These are phyloP conservation scores for Botrytis paeoniae DNA, from an alignment of 2,329 filamentous ascomycete species.

Conservation along the genomic window DNA sequence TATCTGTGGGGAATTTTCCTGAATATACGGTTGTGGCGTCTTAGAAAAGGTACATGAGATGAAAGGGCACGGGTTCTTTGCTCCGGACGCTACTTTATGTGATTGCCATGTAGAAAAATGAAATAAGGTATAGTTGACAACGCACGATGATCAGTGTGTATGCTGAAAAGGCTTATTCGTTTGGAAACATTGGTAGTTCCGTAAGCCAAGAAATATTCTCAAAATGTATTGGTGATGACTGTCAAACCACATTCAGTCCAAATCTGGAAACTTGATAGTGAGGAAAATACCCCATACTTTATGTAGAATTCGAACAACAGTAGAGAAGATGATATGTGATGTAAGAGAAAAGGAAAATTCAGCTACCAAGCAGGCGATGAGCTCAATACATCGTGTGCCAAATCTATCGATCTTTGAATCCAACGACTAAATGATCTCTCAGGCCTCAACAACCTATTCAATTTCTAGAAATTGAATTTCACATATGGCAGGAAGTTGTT, in stretches of 20 bases:
- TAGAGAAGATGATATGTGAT: background rate
- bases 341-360: background rate
- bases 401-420: background rate
- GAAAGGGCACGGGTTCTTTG: background rate
- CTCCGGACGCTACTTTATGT: background rate
- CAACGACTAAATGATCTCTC: background rate
- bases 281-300: background rate
- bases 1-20: background rate
- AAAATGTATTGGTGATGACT: background rate
- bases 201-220: background rate
- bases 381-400: background rate
- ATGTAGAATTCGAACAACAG: too few relatives aligned
- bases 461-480: background rate
- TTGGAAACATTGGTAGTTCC: background rate
- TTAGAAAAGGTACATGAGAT: constrained; percentile 1
- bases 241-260: background rate
- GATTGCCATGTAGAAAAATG: background rate
- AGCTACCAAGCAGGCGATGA: background rate
- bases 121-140: background rate
- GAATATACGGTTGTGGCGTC: background rate
- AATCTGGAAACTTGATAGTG: background rate
- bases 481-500: background rate
- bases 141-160: background rate
- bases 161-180: background rate
- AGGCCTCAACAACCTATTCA: background rate